A percentile compares a stretch with the other conserved stretches of the same genome.
Evolutionary conservation across 2,329 filamentous ascomycete genomes (phyloP).

Genomic region (Beauveria sp.): DNA sequence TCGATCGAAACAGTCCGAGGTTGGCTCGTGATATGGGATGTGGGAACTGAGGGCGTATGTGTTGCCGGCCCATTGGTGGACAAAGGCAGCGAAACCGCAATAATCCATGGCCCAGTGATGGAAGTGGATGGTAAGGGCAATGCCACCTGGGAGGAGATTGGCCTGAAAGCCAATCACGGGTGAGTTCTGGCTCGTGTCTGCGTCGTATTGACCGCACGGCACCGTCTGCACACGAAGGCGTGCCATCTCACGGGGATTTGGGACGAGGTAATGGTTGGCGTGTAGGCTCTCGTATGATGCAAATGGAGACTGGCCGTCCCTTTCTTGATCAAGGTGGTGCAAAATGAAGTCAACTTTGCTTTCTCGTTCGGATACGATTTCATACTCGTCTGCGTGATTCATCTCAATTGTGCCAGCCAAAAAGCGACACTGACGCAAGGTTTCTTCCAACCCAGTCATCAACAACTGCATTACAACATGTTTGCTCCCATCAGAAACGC

Average conservation of each 20-base stretch:
- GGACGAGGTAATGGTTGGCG: background rate
- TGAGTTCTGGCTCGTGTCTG: slow-evolving; percentile 7
- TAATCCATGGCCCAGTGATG: background rate
- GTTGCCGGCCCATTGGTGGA: background rate
- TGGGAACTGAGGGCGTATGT: background rate
- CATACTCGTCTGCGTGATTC: background rate
- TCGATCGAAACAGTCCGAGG: background rate
- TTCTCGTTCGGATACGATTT: background rate
- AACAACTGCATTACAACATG: background rate
- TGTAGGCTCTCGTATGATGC: background rate
- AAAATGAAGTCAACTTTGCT: background rate
- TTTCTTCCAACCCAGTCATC: background rate
- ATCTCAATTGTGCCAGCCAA: background rate
- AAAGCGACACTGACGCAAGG: background rate
- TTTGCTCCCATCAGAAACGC: background rate
- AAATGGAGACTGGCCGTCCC: background rate
- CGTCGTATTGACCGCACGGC: background rate
- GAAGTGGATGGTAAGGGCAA: background rate
- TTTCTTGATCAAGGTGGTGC: background rate
- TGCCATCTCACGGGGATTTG: background rate
- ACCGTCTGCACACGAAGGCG: background rate
- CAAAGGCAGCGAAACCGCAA: background rate
- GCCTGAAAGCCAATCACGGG: background rate
- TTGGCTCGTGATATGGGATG: background rate
- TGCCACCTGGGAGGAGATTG: background rate